A percentile compares a stretch with the other conserved stretches of the same genome.
Conservation (phyloP, 2,329 filamentous ascomycete genomes). For the Cryoendolithus antarcticus region DNA sequence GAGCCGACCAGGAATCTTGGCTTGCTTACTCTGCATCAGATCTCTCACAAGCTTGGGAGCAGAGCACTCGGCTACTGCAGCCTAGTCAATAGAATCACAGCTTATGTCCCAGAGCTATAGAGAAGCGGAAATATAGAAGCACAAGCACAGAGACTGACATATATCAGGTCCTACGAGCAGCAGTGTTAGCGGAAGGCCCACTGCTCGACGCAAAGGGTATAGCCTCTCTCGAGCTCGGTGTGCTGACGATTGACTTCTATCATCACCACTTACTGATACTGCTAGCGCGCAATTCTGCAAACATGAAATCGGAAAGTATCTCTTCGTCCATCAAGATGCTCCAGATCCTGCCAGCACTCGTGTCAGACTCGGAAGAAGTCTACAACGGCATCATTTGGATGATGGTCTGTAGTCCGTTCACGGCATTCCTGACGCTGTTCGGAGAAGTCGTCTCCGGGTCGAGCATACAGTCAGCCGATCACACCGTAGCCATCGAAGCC, state of each 20-base stretch:
- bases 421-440: slow-evolving; percentile 12
- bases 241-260: slow-evolving; percentile 8
- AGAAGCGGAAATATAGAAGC: too few species aligned
- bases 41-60: too few species aligned
- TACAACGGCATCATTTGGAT: slow-evolving; percentile 15
- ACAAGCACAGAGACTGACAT: too few species aligned
- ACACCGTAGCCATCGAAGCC: slow-evolving; percentile 4
- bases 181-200: slow-evolving; percentile 10
- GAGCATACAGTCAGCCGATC: not conserved
- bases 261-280: slow-evolving; percentile 8
- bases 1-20: too few species aligned
- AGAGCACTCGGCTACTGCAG: too few species aligned
- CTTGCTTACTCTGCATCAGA: too few species aligned
- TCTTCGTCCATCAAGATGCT: slow-evolving; percentile 9
- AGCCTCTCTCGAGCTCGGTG: slow-evolving; percentile 9
- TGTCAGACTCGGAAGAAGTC: slow-evolving; percentile 10
- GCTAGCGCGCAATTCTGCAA: slow-evolving; percentile 4
- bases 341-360: slow-evolving; percentile 7
- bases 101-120: too few species aligned
- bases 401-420: slow-evolving; percentile 13
- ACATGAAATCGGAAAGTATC: not conserved
- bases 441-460: slow-evolving; percentile 9
- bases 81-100: too few species aligned
- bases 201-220: slow-evolving; percentile 7
- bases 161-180: slow-evolving; percentile 10